These are phyloP conservation scores for Aspergillus pseudonomiae DNA, from an alignment of 2,329 filamentous ascomycete species.

Conservation along the genomic window DNA sequence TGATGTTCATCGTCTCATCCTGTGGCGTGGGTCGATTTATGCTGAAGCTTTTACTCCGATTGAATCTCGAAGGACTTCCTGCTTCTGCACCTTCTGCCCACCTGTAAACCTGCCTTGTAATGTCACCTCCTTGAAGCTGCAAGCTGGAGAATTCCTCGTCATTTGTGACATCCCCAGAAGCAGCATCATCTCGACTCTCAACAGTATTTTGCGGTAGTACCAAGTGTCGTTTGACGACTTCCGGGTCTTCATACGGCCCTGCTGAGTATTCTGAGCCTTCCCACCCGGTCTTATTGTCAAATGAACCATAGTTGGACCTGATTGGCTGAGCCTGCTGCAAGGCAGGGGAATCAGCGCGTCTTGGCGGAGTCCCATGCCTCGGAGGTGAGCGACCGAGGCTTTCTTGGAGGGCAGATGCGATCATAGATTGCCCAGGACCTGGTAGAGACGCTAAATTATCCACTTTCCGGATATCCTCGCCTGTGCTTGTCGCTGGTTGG, in stretches of 20 bases:
- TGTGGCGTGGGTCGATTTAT: constrained; percentile 76
- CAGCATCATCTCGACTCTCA: constrained; percentile 35
- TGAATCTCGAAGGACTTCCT: constrained; percentile 59
- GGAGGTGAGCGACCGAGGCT: constrained; percentile 61
- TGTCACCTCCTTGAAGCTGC: constrained; percentile 88
- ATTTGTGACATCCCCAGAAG: constrained; percentile 38
- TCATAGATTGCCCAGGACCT: constrained; percentile 81
- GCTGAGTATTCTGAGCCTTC: constrained; percentile 49
- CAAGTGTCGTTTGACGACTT: constrained; percentile 86
- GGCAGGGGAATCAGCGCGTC: constrained; percentile 62
- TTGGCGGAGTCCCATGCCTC: constrained; percentile 48
- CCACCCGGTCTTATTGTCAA: constrained; percentile 67
- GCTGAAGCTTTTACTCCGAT: constrained; percentile 87
- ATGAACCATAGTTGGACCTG: constrained; percentile 81
- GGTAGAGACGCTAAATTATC: constrained; percentile 62
- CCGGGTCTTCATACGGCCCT: constrained; percentile 79
- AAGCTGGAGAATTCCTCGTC: constrained; percentile 92
- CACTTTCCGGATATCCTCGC: constrained; percentile 66
- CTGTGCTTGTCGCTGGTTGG: constrained; percentile 51
- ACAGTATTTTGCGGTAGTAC: constrained; percentile 65
- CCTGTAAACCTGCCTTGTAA: constrained; percentile 91
- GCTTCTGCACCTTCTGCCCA: constrained; percentile 90
- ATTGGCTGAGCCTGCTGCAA: constrained; percentile 55
- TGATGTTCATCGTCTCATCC: constrained; percentile 79
- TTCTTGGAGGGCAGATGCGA: constrained; percentile 83